Evolutionary conservation across 192 early-diverging fungal species (phyloP).

Genomic region (Allomyces javanicus): DNA sequence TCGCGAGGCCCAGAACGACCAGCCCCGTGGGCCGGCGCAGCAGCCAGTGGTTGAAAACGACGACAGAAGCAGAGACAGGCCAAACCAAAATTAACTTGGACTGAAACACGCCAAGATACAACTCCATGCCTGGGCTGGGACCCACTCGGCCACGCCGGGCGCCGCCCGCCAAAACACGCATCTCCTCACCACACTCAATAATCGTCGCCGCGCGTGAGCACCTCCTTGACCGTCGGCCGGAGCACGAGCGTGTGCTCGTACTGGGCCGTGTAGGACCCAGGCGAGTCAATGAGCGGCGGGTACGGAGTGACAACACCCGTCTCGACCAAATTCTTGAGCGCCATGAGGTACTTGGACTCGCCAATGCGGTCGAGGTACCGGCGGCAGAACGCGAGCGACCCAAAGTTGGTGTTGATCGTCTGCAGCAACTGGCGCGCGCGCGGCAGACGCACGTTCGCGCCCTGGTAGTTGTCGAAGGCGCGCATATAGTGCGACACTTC

Average conservation of each 20-base stretch:
- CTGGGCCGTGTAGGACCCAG: conserved; percentile 85
- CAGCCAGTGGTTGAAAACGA: too few species aligned
- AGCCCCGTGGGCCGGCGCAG: too few species aligned
- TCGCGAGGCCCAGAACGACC: too few species aligned
- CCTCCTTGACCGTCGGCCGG: conserved; percentile 74
- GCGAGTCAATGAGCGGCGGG: conserved; percentile 69
- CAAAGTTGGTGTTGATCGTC: conserved; percentile 76
- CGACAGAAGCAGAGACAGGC: too few species aligned
- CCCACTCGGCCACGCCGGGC: too few species aligned
- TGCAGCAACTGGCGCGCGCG: conserved; percentile 53
- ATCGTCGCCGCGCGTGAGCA: conserved; percentile 51
- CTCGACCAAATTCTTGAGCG: conserved; percentile 68
- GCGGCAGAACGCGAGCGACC: conserved; percentile 85
- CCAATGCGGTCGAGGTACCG: conserved; percentile 87
- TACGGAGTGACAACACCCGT: conserved; percentile 60
- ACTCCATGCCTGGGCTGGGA: too few species aligned
- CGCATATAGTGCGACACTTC: conserved; percentile 83
- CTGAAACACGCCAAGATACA: too few species aligned
- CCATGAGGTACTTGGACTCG: conserved; percentile 72
- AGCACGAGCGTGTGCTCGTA: conserved; percentile 89
- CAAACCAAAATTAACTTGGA: too few species aligned
- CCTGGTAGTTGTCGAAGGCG: conserved; percentile 31
- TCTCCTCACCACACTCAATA: conserved; percentile 15
- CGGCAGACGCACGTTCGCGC: conserved; percentile 24
- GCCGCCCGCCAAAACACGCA: too few species aligned